A percentile compares a stretch with the other conserved stretches of the same genome.
Conservation (phyloP, 768 basidiomycete species). For the Amanita rimosa region DNA sequence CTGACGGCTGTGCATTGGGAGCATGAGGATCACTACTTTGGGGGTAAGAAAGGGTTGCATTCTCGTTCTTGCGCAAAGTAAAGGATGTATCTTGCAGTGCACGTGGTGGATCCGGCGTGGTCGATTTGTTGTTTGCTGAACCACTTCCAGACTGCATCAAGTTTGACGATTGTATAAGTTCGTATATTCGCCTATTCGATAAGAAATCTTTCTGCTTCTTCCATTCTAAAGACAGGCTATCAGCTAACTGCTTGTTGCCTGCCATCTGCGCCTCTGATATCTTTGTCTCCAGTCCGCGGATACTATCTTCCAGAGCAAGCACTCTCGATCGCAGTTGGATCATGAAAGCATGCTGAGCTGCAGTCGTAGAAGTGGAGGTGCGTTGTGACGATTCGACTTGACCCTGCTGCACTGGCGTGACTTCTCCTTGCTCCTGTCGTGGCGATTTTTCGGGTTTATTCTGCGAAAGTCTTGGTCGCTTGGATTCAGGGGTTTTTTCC, state of each 20-base stretch:
- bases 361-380: constrained; percentile 11
- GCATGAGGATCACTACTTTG: constrained; percentile 5
- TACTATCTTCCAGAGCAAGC: constrained; percentile 8
- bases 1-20: neutral
- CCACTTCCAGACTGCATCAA: neutral
- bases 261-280: constrained; percentile 9
- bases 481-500: constrained; percentile 32
- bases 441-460: constrained; percentile 14
- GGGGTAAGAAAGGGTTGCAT: neutral
- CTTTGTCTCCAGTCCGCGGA: constrained; percentile 8
- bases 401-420: constrained; percentile 11
- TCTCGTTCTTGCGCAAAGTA: neutral
- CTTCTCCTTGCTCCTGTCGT: constrained; percentile 1
- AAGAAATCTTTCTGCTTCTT: constrained; percentile 8
- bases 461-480: constrained; percentile 26
- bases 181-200: constrained; percentile 1
- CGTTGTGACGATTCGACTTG: constrained; percentile 10
- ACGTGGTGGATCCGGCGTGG: neutral
- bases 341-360: constrained; percentile 9
- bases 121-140: neutral
- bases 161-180: neutral
- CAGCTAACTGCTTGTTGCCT: constrained; percentile 11
- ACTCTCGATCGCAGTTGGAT: constrained; percentile 8
- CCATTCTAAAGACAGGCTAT: constrained; percentile 10
- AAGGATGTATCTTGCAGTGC: neutral